phyloP scores from a whole-genome alignment of 805 yeast species.

The Teunomyces aglyptinius region DNA sequence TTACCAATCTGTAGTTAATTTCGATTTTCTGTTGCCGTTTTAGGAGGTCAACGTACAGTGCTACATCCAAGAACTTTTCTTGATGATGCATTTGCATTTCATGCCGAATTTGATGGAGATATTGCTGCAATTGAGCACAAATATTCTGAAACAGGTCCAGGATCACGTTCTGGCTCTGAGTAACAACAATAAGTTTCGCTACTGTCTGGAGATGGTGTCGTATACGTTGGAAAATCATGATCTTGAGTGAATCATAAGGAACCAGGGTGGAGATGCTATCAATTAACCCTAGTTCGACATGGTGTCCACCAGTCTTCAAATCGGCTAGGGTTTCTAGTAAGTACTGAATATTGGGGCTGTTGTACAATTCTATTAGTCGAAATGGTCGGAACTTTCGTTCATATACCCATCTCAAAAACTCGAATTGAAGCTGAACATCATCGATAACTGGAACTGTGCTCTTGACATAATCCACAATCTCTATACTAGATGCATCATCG shows the following conservation, averaged over 20 bases:
- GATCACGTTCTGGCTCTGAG: constrained; percentile 21
- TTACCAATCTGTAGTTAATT: constrained; percentile 18
- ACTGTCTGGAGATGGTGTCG: constrained; percentile 24
- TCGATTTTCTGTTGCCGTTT: background rate
- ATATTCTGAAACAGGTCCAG: constrained; percentile 11
- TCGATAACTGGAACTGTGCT: constrained; percentile 16
- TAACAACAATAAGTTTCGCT: constrained; percentile 21
- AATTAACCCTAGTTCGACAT: background rate
- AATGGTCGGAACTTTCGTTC: constrained; percentile 13
- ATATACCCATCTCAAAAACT: constrained; percentile 22
- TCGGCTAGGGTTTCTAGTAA: constrained; percentile 14
- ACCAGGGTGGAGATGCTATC: constrained; percentile 1
- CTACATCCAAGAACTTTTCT: constrained; percentile 7
- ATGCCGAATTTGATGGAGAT: background rate
- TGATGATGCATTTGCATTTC: background rate
- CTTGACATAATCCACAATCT: constrained; percentile 12
- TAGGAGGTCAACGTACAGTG: background rate
- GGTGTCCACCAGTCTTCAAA: background rate
- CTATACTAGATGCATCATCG: constrained; percentile 7
- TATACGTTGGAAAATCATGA: constrained; percentile 22
- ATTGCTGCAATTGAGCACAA: constrained; percentile 11
- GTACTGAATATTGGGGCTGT: constrained; percentile 14
- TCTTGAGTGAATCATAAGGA: background rate
- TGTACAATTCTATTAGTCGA: constrained; percentile 20
- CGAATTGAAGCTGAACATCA: constrained; percentile 21